Evolutionary conservation across 2,329 filamentous ascomycete genomes (phyloP), one percentile per base, ranked within the genome.

Genomic region (Parastagonospora nodorum): DNA sequence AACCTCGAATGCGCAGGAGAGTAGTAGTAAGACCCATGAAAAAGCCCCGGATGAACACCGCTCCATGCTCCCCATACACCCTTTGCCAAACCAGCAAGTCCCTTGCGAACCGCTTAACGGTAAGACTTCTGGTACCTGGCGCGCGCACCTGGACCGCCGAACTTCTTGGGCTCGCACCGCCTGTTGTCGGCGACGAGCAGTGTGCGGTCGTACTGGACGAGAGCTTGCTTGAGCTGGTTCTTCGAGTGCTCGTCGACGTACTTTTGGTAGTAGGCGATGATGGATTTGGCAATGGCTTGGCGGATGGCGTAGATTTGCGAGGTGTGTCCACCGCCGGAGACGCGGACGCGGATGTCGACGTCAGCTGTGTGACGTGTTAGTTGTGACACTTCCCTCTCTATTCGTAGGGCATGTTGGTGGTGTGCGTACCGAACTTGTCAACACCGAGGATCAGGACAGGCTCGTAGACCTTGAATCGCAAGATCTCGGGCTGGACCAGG

Each of bases 381-480:
- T 49, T 49, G 35, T 49, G 5, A 42, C 28, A 53, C 44, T 54
- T 62, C 33, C 5, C 29, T 6, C 2, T 57, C 58, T 58, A 41
- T 51, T 9, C 30, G 45, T 45, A n/a, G n/a, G n/a, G n/a, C n/a
- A n/a, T n/a, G n/a, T n/a, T n/a, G n/a, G 48, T 48, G 36, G 49
- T 44, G 45, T 61, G 61, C 78, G 62, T 78, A 80, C 79, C 86
- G 83, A 96, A 96, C 83, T 96, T 97, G 84, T 99, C 94, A 74
- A 95, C 86, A 71, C 94, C 94, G 76, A 97, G 87, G 76, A 99
- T 90, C 73, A 99, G 88, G 80, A 99, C 83, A 72, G 94, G 94
- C 84, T 99, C 94, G 88, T 99, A 99, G 82, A 97, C 92, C 89
- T 97, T 97, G 88, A 96, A 97, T 80, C 94, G 89, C 75, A 99